Percentiles rank a stretch among this genome's conserved stretches.
phyloP scores from a whole-genome alignment of 345 rosid genomes.

The Trapa incisa region DNA sequence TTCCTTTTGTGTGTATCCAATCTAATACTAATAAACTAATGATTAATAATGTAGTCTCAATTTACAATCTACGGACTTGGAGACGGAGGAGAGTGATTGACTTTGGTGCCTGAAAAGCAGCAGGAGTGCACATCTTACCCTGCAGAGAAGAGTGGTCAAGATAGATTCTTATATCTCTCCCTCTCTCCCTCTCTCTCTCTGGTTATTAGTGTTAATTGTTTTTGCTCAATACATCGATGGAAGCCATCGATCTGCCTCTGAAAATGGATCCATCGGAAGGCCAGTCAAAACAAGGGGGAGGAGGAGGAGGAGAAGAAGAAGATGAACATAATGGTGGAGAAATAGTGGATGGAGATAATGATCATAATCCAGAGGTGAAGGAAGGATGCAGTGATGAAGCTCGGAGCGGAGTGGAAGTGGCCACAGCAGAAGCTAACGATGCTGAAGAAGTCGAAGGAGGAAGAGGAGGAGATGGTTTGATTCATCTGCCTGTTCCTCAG shows the following conservation, averaged over 20 bases:
- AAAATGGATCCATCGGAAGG: constrained; percentile 23
- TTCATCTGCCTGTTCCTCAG: constrained; percentile 7
- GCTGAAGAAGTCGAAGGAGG: constrained; percentile 4
- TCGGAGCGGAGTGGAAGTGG: not conserved
- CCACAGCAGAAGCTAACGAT: constrained; percentile 1
- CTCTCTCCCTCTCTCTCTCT: not conserved
- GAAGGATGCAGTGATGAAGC: not conserved
- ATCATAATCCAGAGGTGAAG: not conserved
- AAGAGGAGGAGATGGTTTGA: constrained; percentile 5
- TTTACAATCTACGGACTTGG: not conserved
- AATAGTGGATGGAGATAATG: not conserved
- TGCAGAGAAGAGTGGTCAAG: not conserved
- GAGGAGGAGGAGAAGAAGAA: not conserved
- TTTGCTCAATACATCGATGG: not conserved
- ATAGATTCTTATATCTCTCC: not conserved
- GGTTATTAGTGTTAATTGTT: not conserved
- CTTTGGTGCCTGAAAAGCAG: constrained; percentile 52
- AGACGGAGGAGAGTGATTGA: constrained; percentile 31
- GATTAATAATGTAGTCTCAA: not conserved
- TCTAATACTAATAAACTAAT: not conserved
- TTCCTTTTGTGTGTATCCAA: not conserved
- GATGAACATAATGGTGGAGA: not conserved
- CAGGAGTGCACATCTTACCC: not conserved
- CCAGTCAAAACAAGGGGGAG: not conserved
- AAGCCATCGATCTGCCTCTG: constrained; percentile 30